These are phyloP conservation scores for Spathaspora sp. DNA, from an alignment of 1,139 yeast genomes.

Conservation along the genomic window DNA sequence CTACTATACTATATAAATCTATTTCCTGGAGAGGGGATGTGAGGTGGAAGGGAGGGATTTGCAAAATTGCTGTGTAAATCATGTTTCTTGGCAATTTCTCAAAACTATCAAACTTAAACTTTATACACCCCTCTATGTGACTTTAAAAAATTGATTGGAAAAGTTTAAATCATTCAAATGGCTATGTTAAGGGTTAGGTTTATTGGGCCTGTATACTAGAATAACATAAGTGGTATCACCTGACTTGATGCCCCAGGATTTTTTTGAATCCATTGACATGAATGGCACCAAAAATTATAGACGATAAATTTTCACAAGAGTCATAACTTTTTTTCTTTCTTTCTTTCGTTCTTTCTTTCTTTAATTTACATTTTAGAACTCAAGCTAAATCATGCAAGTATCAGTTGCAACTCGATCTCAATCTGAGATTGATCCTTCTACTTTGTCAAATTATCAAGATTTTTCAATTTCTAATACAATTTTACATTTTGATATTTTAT, in stretches of 20 bases:
- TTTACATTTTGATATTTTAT: constrained; percentile 55
- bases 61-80: too few relatives aligned
- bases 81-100: too few relatives aligned
- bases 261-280: neutral
- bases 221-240: too few relatives aligned
- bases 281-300: constrained; percentile 2
- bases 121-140: too few relatives aligned
- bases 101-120: too few relatives aligned
- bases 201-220: too few relatives aligned
- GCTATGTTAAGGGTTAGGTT: too few relatives aligned
- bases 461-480: constrained; percentile 43
- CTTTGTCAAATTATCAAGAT: constrained; percentile 37
- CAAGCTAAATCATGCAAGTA: neutral
- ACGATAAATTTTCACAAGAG: neutral
- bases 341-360: neutral
- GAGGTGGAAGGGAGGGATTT: too few relatives aligned
- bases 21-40: too few relatives aligned
- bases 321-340: neutral
- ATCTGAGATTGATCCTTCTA: constrained; percentile 50
- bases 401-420: neutral
- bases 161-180: too few relatives aligned
- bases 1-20: too few relatives aligned
- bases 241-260: neutral
- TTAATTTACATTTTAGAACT: neutral
- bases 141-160: too few relatives aligned